A percentile compares a stretch with the other conserved stretches of the same genome.
Conservation (phyloP, 2,329 filamentous ascomycete species). For the Stemphylium lycopersici region DNA sequence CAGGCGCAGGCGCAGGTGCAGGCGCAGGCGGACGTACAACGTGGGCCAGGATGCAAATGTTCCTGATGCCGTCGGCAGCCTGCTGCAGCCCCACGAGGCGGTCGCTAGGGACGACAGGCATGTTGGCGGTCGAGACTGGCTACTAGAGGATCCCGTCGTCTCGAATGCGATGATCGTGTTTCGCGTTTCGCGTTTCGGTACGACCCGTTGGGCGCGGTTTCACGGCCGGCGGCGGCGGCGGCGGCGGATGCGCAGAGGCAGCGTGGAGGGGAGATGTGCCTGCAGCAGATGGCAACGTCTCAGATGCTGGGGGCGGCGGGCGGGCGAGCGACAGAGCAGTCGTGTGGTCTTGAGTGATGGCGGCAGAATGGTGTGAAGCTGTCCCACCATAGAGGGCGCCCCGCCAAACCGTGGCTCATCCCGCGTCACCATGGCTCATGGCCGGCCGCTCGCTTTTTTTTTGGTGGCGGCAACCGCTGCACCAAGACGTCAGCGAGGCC, state of each 20-base stretch:
- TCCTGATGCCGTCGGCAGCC: conserved; percentile 86
- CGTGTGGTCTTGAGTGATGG: conserved; percentile 23
- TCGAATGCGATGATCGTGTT: conserved; percentile 1
- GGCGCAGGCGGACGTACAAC: conserved; percentile 9
- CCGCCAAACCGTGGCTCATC: conserved; percentile 1
- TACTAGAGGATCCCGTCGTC: neutral
- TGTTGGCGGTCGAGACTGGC: conserved; percentile 48
- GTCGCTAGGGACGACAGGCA: conserved; percentile 91
- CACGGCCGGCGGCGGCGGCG: conserved; percentile 3
- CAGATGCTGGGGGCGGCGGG: neutral
- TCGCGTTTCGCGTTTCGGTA: conserved; percentile 9
- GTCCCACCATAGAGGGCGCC: neutral
- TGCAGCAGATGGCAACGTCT: conserved; percentile 4
- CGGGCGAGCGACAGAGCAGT: conserved; percentile 4
- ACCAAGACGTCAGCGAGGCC: conserved; percentile 11
- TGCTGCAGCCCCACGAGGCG: conserved; percentile 90
- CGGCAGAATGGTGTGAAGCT: conserved; percentile 22
- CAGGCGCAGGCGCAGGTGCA: neutral
- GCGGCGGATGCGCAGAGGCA: neutral
- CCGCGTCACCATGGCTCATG: conserved; percentile 15
- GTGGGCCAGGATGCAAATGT: conserved; percentile 52
- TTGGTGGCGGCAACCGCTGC: conserved; percentile 5
- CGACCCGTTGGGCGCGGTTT: conserved; percentile 11
- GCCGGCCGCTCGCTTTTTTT: neutral
- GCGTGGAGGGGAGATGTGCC: neutral